Conservation (phyloP, 2,329 filamentous ascomycete species). For the Neopestalotiopsis sp. region DNA sequence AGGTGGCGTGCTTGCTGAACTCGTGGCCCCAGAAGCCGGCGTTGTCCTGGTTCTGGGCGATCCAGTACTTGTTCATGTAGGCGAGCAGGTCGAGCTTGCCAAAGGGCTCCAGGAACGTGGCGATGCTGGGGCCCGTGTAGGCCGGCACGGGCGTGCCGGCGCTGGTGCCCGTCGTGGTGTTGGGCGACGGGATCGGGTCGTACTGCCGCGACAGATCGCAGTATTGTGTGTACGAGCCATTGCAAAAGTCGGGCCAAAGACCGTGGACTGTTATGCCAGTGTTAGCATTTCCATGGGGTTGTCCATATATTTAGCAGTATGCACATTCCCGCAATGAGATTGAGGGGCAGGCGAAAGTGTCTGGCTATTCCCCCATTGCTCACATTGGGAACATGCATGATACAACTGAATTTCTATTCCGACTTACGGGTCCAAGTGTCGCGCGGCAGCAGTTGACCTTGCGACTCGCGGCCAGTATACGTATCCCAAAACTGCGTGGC, state of each 20-base stretch:
- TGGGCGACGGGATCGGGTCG: slow-evolving; percentile 64
- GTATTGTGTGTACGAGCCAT: slow-evolving; percentile 68
- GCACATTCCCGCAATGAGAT: neutral
- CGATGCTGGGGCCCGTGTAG: slow-evolving; percentile 63
- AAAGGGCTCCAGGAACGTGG: slow-evolving; percentile 62
- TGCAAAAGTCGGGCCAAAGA: slow-evolving; percentile 46
- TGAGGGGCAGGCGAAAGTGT: neutral
- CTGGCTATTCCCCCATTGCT: neutral
- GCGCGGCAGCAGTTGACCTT: slow-evolving; percentile 62
- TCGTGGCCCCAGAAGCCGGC: slow-evolving; percentile 69
- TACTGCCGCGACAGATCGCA: slow-evolving; percentile 70
- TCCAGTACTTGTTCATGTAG: slow-evolving; percentile 72
- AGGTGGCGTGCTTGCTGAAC: slow-evolving; percentile 72
- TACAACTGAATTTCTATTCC: neutral
- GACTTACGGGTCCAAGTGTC: slow-evolving; percentile 53
- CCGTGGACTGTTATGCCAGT: neutral
- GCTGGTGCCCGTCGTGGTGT: slow-evolving; percentile 63
- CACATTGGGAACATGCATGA: neutral
- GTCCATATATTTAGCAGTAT: no score
- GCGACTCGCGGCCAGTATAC: slow-evolving; percentile 62
- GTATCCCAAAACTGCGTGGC: slow-evolving; percentile 69
- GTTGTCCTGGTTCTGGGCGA: slow-evolving; percentile 61
- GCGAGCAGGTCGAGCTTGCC: slow-evolving; percentile 63
- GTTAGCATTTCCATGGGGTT: neutral
- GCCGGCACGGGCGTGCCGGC: slow-evolving; percentile 58